Evolutionary conservation across 805 yeast species (phyloP).

Genomic region (Kluyveromyces wickerhamii): DNA sequence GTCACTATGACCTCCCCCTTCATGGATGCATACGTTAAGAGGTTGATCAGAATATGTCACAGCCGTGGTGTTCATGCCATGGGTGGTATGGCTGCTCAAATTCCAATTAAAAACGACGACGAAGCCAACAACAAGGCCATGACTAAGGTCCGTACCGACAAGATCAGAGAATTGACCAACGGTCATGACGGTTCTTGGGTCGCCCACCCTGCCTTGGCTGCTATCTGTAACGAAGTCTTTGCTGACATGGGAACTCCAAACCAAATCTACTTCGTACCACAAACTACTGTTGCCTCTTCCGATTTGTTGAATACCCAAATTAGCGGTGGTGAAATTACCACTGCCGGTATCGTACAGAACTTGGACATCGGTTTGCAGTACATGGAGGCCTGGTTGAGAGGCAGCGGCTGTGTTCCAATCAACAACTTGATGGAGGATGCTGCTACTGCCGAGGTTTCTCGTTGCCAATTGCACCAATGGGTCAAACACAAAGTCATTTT

Average conservation of each 20-base stretch:
- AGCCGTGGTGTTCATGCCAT: slow-evolving; percentile 75
- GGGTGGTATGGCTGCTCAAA: slow-evolving; percentile 90
- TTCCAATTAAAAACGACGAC: slow-evolving; percentile 67
- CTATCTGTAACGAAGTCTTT: slow-evolving; percentile 64
- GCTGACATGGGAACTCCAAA: slow-evolving; percentile 78
- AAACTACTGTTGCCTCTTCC: slow-evolving; percentile 40
- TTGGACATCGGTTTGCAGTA: slow-evolving; percentile 69
- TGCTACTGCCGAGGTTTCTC: slow-evolving; percentile 81
- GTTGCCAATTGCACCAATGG: slow-evolving; percentile 81
- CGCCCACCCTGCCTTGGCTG: slow-evolving; percentile 77
- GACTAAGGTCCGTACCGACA: slow-evolving; percentile 67
- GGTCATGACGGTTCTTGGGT: slow-evolving; percentile 91
- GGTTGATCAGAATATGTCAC: slow-evolving; percentile 67
- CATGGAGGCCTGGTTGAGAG: slow-evolving; percentile 82
- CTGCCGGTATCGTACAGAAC: slow-evolving; percentile 62
- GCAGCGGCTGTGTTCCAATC: slow-evolving; percentile 79
- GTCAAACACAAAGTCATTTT: slow-evolving; percentile 57
- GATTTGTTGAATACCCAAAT: slow-evolving; percentile 60
- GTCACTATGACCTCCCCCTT: slow-evolving; percentile 78
- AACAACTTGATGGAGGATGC: slow-evolving; percentile 86
- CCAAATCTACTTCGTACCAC: slow-evolving; percentile 51
- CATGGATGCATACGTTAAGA: slow-evolving; percentile 69
- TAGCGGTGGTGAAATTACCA: slow-evolving; percentile 55
- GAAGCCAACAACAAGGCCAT: slow-evolving; percentile 58
- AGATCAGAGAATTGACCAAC: slow-evolving; percentile 64